These are phyloP conservation scores for Entophlyctis luteolus DNA, from an alignment of 192 early-diverging fungal genomes.

Conservation along the genomic window DNA sequence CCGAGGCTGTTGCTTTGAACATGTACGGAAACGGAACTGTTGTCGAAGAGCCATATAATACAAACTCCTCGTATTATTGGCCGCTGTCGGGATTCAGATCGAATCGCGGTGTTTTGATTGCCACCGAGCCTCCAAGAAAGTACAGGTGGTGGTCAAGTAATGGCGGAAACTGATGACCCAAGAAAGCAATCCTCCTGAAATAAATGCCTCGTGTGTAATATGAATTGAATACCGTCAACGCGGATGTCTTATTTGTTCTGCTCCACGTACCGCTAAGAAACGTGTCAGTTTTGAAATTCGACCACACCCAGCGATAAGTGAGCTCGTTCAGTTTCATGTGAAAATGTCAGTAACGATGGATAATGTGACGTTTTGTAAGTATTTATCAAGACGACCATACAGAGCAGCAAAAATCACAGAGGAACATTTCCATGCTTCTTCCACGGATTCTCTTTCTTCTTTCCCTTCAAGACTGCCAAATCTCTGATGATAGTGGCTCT, in stretches of 20 bases:
- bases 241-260: too few relatives aligned
- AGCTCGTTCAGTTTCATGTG: too few relatives aligned
- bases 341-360: too few relatives aligned
- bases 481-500: constrained; percentile 83
- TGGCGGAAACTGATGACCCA: background rate
- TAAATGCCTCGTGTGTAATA: too few relatives aligned
- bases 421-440: constrained; percentile 98
- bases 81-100: background rate
- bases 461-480: constrained; percentile 71
- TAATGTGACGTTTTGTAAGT: too few relatives aligned
- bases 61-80: background rate
- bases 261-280: too few relatives aligned
- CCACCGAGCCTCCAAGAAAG: background rate
- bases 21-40: background rate
- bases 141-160: background rate
- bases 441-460: constrained; percentile 69
- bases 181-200: too few relatives aligned
- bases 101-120: background rate
- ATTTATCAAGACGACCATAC: too few relatives aligned
- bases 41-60: constrained; percentile 6
- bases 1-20: background rate
- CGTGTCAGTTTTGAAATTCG: background rate
- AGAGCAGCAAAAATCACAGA: too few relatives aligned
- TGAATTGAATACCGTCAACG: too few relatives aligned
- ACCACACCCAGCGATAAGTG: too few relatives aligned